Percentiles rank a stretch among this genome's conserved stretches.
These are phyloP conservation scores for Ganoderma meredithae DNA, from an alignment of 1,284 basidiomycete species.

Conservation along the genomic window DNA sequence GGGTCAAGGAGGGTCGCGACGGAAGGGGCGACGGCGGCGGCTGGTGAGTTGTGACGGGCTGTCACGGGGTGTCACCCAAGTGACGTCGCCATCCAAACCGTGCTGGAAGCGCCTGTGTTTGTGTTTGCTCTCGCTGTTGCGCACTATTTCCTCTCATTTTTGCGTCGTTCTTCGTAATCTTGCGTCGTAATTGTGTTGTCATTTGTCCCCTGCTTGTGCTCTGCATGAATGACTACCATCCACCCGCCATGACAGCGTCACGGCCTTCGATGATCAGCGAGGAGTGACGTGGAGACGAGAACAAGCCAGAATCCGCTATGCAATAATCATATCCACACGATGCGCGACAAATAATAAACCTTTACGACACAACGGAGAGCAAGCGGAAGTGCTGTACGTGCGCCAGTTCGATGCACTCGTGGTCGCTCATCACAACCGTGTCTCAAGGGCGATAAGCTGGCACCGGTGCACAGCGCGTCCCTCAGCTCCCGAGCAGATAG, in stretches of 20 bases:
- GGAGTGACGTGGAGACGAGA: background rate
- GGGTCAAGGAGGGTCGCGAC: conserved; percentile 16
- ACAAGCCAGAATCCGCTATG: background rate
- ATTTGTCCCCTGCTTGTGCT: no score
- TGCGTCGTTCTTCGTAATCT: background rate
- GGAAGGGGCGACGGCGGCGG: conserved; percentile 9
- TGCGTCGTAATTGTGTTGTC: background rate
- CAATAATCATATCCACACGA: background rate
- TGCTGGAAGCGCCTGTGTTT: background rate
- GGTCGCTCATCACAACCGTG: conserved; percentile 21
- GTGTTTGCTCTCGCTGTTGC: background rate
- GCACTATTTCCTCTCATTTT: background rate
- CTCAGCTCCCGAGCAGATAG: conserved; percentile 11
- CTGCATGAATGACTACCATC: background rate
- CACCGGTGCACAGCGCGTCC: conserved; percentile 14
- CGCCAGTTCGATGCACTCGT: conserved; percentile 6
- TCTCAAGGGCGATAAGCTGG: conserved; percentile 30
- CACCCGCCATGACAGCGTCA: background rate
- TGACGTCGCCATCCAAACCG: background rate
- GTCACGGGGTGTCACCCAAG: conserved; percentile 10
- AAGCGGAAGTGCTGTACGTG: conserved; percentile 24
- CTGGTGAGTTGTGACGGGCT: conserved; percentile 8
- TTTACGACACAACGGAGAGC: conserved; percentile 10
- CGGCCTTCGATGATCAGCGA: conserved; percentile 1
- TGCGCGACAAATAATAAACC: background rate